Evolutionary conservation across 768 basidiomycete genomes (phyloP), one percentile per base, ranked within the genome.

Genomic region (Suillus fuscotomentosus): DNA sequence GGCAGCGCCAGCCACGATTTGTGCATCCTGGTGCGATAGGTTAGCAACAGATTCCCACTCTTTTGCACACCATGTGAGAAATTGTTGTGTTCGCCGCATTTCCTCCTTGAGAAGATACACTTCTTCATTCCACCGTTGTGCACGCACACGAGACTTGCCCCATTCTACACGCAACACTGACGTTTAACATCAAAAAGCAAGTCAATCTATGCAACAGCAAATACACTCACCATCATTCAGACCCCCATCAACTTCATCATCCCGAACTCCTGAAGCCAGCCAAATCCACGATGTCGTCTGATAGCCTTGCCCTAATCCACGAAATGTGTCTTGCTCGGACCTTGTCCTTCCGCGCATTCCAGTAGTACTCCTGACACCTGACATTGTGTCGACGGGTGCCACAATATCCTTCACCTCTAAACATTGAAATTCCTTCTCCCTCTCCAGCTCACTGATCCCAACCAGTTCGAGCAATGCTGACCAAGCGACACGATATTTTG

Each of bases 241-340:
- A n/a, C 43, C 17, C 34, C 56, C n/a, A n/a, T n/a, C n/a, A n/a
- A n/a, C n/a, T n/a, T n/a, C 53, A 17, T 66, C 38, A 1, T 42
- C 51, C 2, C 24, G 36, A 15, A 42, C 57, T 11, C 48, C 60
- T 3, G 60, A 41, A 3, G 63, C 54, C 36, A 63, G 15, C 73
- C 74, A 74, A 4, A 75, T 75, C 74, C 73, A 76, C 0, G 70
- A 74, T 4, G 57, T 61, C 27, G 62, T 66, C 31, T 50, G 15
- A 15, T 42, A 42, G 0, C 41, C 41, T 6, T 42, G 41, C 14
- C 41, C 41, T 42, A 42, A 42, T 42, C 41, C 41, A 5, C 14
- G 41, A 2, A 1, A 42, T 42, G 14, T 1, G 14, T 42, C 41
- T 42, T 14, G 27, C 27, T 27, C 27, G 27, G 27, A 27, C 27